Evolutionary conservation across 2,329 filamentous ascomycete species (phyloP), one percentile per base, ranked within the genome.

Genomic region (Balansia obtecta): DNA sequence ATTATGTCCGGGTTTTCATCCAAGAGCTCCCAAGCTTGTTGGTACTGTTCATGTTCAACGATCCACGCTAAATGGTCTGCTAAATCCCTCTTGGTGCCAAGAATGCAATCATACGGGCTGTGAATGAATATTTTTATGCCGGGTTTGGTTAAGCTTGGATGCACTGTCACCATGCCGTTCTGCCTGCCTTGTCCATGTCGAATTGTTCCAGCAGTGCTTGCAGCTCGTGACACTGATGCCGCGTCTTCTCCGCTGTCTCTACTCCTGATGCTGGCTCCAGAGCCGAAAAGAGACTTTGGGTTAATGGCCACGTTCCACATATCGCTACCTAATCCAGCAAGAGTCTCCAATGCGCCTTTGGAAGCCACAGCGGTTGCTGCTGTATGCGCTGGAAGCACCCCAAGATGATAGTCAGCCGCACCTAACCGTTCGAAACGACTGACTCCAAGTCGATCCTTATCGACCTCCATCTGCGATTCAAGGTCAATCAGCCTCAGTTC

Each of bases 81-180:
- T 15, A 95, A 73, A 60, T 95, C 90, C 57, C 93, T 77, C 63
- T 90, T 90, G 2, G 93, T 88, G 0, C 88, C 88, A 50, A 96
- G 71, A n/a, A 97, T 85, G 60, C 90, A 97, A 66, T 98, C 93
- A 62, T 94, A 98, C 0, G 93, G 93, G 59, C 89, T 96, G 60
- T 95, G 89, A 40, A 98, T 88, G 63, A 96, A 96, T 15, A 98
- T 86, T 61, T 97, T 76, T 58, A 75, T 65, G 1, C 78, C 75
- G 47, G 71, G 72, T 60, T 80, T 75, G 56, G 74, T 59, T 55
- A 85, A 64, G 58, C 72, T 73, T 50, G 77, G 67, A 61, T 83
- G 75, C 2, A 75, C 69, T 12, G 70, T 65, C 38, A 65, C 64
- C 3, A 61, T 55, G 3, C 55, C 52, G 7, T 60, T 51, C 40